phyloP scores from a whole-genome alignment of 164 flowering plant genomes.

The Dillenia turbinata region DNA sequence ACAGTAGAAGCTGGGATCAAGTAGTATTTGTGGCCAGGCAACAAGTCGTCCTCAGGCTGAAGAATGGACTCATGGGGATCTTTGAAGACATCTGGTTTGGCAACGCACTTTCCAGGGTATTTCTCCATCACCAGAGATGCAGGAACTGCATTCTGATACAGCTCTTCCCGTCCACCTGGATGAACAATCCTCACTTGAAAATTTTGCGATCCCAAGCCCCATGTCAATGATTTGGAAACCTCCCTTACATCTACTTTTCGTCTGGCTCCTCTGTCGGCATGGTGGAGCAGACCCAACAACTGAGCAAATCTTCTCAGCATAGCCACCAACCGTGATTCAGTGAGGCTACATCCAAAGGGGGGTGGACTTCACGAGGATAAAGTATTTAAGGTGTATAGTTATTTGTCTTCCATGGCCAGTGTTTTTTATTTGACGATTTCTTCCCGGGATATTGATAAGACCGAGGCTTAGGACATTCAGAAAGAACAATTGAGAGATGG shows the following conservation, averaged over 20 bases:
- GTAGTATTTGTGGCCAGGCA: conserved; percentile 49
- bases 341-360: not conserved
- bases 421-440: conserved; percentile 5
- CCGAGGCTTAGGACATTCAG: conserved; percentile 10
- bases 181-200: conserved; percentile 40
- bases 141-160: conserved; percentile 30
- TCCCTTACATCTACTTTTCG: conserved; percentile 10
- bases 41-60: conserved; percentile 36
- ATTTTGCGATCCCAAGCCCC: conserved; percentile 21
- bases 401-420: conserved; percentile 14
- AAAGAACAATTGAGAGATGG: conserved; percentile 1
- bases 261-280: conserved; percentile 7
- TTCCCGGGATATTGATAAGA: conserved; percentile 12
- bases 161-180: conserved; percentile 51
- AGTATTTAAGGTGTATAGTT: not conserved
- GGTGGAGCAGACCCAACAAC: conserved; percentile 4
- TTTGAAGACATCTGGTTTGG: conserved; percentile 49
- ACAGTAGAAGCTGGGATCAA: conserved; percentile 41
- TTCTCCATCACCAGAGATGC: conserved; percentile 40
- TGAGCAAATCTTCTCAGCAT: conserved; percentile 27
- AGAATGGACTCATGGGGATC: conserved; percentile 42
- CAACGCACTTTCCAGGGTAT: conserved; percentile 49
- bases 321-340: conserved; percentile 6
- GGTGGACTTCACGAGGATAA: too few species aligned
- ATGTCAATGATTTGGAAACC: conserved; percentile 14